phyloP scores from a whole-genome alignment of 352 stramenopile species.

The Phytophthora nicotianae region DNA sequence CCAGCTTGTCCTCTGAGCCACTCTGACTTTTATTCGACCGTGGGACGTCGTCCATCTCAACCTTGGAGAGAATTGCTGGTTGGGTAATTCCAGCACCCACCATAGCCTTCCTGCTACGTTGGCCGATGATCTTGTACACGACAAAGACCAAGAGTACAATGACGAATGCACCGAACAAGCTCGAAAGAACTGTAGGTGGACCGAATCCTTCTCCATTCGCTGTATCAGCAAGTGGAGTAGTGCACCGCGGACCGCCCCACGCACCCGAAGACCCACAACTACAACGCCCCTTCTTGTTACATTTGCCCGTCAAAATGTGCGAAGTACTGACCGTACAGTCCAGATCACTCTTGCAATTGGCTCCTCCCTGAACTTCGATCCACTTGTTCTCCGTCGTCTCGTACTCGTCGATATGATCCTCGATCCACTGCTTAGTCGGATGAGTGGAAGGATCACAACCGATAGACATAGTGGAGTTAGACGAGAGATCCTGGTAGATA shows the following conservation, averaged over 20 bases:
- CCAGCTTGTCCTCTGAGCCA: conserved; percentile 25
- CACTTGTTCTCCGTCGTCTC: conserved; percentile 43
- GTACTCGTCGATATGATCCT: conserved; percentile 60
- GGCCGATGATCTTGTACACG: conserved; percentile 31
- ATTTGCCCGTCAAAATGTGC: conserved; percentile 43
- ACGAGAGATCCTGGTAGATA: conserved; percentile 54
- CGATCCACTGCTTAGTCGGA: conserved; percentile 58
- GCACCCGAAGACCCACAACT: conserved; percentile 36
- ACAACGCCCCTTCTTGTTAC: conserved; percentile 33
- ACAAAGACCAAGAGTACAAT: conserved; percentile 23
- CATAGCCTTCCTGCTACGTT: conserved; percentile 32
- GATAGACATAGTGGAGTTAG: conserved; percentile 47
- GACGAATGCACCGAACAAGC: conserved; percentile 14
- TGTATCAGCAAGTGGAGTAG: conserved; percentile 30
- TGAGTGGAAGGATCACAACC: conserved; percentile 58
- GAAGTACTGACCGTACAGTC: conserved; percentile 52
- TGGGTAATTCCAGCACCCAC: conserved; percentile 20
- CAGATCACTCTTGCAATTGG: conserved; percentile 40
- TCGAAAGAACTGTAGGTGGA: conserved; percentile 38
- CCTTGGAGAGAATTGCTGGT: conserved; percentile 27
- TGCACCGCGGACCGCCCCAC: conserved; percentile 58
- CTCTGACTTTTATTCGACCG: conserved; percentile 6
- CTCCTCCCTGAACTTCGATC: conserved; percentile 48
- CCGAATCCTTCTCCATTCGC: conserved; percentile 44
- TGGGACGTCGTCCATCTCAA: conserved; percentile 32